These are phyloP conservation scores for Gleditsia sinensis DNA, from an alignment of 306 rosid genomes.

Conservation along the genomic window DNA sequence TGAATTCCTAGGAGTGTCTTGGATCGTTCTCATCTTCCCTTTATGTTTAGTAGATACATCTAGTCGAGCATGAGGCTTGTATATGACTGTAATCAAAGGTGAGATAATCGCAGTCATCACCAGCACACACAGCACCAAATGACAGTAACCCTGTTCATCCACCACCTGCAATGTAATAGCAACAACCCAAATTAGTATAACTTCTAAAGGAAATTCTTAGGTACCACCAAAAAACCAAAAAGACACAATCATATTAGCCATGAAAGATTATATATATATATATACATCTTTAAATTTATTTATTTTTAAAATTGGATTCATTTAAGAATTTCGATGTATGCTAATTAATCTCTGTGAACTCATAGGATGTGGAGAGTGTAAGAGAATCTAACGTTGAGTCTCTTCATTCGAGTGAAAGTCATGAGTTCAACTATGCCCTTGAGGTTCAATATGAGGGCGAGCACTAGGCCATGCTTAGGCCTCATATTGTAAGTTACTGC, in stretches of 20 bases:
- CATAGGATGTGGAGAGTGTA: no score
- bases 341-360: no score
- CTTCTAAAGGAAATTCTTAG: no score
- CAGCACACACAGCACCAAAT: slow-evolving; percentile 30
- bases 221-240: no score
- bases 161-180: slow-evolving; percentile 35
- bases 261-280: no score
- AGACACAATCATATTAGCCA: no score
- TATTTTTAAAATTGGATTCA: no score
- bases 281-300: no score
- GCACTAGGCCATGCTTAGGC: slow-evolving; percentile 33
- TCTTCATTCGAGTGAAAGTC: not conserved
- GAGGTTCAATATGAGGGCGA: slow-evolving; percentile 48
- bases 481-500: slow-evolving; percentile 38
- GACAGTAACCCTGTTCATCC: slow-evolving; percentile 31
- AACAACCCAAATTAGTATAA: not conserved
- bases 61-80: slow-evolving; percentile 20
- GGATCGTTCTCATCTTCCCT: slow-evolving; percentile 24
- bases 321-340: no score
- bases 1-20: not conserved
- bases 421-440: slow-evolving; percentile 51
- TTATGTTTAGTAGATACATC: not conserved
- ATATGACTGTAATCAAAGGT: slow-evolving; percentile 23
- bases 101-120: slow-evolving; percentile 12
- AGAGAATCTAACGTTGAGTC: slow-evolving; percentile 24